Base-by-base conservation (phyloP, 495 filamentous ascomycete genomes). In the Apiosordaria backusii region DNA sequence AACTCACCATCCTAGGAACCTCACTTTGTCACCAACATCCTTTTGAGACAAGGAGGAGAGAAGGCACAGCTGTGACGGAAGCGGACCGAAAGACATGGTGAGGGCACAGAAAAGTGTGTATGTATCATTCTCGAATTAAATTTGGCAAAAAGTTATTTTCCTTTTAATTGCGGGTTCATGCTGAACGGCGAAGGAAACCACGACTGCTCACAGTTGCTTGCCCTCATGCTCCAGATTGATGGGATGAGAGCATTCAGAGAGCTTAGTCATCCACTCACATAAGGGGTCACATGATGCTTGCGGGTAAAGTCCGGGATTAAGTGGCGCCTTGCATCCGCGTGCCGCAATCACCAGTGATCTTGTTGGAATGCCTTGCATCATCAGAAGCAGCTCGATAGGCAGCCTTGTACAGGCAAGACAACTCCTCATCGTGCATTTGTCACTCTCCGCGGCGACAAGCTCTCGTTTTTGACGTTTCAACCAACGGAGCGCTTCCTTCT, bases 1-100 rank as follows among this genome's bases (percentile, higher is more conserved):
- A 25, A 76, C 87, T 80, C 83, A 95, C 93, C 94, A 97, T 77
- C 92, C 93, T 24, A 97, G 81, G 77, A 97, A 97, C 62, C 94
- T 88, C 66, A 97, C 86, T 77, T 97, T 97, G 16, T 86, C 80
- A 45, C 90, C 88, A 18, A 81, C 70, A 23, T 82, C 77, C 45
- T 81, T 79, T 26, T 71, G 75, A 18, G 80, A 77, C 5, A 97
- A 80, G 35, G 85, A 79, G 19, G 85, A 86, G 54, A 97, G 83
- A 64, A 93, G 86, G 64, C 85, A 86, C 50, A 91, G 83, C 52
- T 77, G 82, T 10, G 89, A 90, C 21, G 92, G 86, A 40, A 84
- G 77, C 22, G 90, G 89, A 4, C 83, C 81, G 65, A 79, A 83
- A 60, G 77, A 78, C 84, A 88, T 88, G 62, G 40, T 71, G 61